Base-by-base conservation (phyloP, 176 grass and related monocot species). In the Zizania latifolia region DNA sequence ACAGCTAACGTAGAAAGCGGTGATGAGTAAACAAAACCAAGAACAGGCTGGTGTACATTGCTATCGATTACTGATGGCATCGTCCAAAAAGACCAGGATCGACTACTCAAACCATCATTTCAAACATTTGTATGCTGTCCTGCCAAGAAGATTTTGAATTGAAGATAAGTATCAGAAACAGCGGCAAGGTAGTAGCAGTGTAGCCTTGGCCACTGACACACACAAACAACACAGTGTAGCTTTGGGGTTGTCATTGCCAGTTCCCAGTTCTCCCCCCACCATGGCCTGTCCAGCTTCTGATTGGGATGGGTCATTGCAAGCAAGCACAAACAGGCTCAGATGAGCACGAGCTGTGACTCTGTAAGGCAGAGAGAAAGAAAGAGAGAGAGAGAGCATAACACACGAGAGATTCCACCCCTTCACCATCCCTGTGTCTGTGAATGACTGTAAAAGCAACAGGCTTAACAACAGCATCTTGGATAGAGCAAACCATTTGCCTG, bases 171-270 rank as follows among this genome's bases (percentile, higher is more conserved):
- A 31, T 16, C 40, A 68, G 76, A 14, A 74, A 73, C 83, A 85
- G 76, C 58, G 74, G 30, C 31, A 70, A 33, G 37, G 44, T 48
- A 19, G 44, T 48, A 46, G 44, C 44, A 48, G 24, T 10, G 19
- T 58, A 19, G 67, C 62, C 22, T 60, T 62, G 72, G 32, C 27
- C 34, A 68, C 56, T 0, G 43, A 37, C 72, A 63, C 73, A 54
- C 13, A 6, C 81, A 31, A 69, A 55, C 37, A 39, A 2, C 72
- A 71, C 32, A 28, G 70, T 70, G 34, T 54, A 68, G 34, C 75
- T 74, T 83, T 88, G 86, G 58, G 57, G 24, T 30, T 62, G 78
- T 74, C 75, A 88, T 83, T 73, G 61, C 68, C 86, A 78, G 68
- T 40, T 78, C 73, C 62, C 80, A 79, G 50, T 65, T 58, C 76